phyloP scores from a whole-genome alignment of 2,329 filamentous ascomycete genomes.

The Paraphaeosphaeria sporulosa region DNA sequence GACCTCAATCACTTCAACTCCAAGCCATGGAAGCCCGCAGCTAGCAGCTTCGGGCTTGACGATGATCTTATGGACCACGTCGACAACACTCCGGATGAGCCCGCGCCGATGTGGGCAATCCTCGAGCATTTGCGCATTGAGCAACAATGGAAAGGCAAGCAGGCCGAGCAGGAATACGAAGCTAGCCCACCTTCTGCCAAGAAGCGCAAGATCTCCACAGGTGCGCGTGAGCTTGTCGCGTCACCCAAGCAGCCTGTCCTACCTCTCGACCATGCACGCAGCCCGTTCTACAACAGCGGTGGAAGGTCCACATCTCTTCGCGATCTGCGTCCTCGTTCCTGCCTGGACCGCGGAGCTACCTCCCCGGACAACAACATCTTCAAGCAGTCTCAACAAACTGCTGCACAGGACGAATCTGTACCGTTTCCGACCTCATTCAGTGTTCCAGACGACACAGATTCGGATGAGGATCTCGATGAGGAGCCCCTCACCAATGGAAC shows the following conservation, averaged over 20 bases:
- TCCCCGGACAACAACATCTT: conserved; percentile 39
- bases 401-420: conserved; percentile 18
- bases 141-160: conserved; percentile 15
- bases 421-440: conserved; percentile 25
- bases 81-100: conserved; percentile 28
- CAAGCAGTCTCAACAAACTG: conserved; percentile 29
- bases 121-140: conserved; percentile 38
- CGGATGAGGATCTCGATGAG: conserved; percentile 20
- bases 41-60: conserved; percentile 35
- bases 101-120: conserved; percentile 41
- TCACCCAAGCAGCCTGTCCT: conserved; percentile 32
- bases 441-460: conserved; percentile 34
- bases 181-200: conserved; percentile 23
- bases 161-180: conserved; percentile 1
- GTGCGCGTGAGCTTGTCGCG: conserved; percentile 19
- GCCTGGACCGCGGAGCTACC: conserved; percentile 25
- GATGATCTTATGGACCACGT: conserved; percentile 31
- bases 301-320: conserved; percentile 30
- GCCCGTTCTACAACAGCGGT: conserved; percentile 29
- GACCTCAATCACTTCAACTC: conserved; percentile 39
- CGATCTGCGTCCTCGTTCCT: conserved; percentile 41
- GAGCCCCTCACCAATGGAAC: background rate
- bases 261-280: conserved; percentile 13
- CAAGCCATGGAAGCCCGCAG: conserved; percentile 41
- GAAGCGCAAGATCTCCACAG: conserved; percentile 30